Percentiles rank a stretch among this genome's conserved stretches.
These are phyloP conservation scores for Diphasiastrum complanatum DNA, from an alignment of 83 land plant species.

Conservation along the genomic window DNA sequence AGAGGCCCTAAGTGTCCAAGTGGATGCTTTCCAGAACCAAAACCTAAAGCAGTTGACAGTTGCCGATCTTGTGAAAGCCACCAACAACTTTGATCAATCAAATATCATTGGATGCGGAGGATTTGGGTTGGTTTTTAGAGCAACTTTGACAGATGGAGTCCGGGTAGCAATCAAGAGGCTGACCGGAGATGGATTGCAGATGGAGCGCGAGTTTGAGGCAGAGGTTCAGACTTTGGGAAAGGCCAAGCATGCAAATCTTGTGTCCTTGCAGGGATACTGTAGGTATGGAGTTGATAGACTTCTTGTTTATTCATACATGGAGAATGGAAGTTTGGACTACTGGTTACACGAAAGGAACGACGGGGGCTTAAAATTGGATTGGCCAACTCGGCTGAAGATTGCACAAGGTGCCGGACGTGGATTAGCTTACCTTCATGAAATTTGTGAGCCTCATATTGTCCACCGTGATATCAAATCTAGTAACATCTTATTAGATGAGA, in stretches of 20 bases:
- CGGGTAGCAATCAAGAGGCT: slow-evolving; percentile 50
- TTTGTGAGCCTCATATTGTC: slow-evolving; percentile 52
- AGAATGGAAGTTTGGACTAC: slow-evolving; percentile 68
- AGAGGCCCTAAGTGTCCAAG: slow-evolving; percentile 15
- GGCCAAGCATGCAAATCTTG: slow-evolving; percentile 61
- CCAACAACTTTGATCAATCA: slow-evolving; percentile 54
- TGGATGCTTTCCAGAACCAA: slow-evolving; percentile 33
- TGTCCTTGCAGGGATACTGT: slow-evolving; percentile 58
- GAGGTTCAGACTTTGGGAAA: slow-evolving; percentile 53
- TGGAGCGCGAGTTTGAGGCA: slow-evolving; percentile 57
- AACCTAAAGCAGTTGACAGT: slow-evolving; percentile 36
- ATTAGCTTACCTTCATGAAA: slow-evolving; percentile 54
- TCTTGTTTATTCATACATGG: slow-evolving; percentile 65
- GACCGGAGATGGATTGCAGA: slow-evolving; percentile 50
- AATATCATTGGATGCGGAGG: slow-evolving; percentile 70
- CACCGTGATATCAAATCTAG: slow-evolving; percentile 69
- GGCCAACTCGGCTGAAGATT: slow-evolving; percentile 45
- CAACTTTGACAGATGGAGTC: slow-evolving; percentile 43
- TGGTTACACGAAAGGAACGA: slow-evolving; percentile 66
- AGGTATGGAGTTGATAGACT: slow-evolving; percentile 41
- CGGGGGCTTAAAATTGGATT: slow-evolving; percentile 34
- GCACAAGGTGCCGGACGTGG: slow-evolving; percentile 64
- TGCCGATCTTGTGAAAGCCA: slow-evolving; percentile 46
- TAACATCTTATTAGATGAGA: slow-evolving; percentile 59
- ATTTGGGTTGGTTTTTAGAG: slow-evolving; percentile 59